These are phyloP conservation scores for Benincasa hispida DNA, from an alignment of 306 rosid species.

Conservation along the genomic window DNA sequence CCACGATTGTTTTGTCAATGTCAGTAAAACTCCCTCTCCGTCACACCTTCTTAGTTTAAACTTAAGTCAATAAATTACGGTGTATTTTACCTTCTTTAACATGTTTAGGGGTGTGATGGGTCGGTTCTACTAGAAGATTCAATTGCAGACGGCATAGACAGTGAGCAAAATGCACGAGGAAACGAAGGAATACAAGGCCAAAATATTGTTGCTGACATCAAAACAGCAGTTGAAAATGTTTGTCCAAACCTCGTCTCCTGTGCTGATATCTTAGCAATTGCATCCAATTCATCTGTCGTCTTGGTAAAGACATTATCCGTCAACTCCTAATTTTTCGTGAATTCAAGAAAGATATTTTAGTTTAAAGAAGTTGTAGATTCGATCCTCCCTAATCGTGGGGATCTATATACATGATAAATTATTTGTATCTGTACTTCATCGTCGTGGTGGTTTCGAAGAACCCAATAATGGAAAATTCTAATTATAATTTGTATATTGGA, in stretches of 20 bases:
- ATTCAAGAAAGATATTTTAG: not conserved
- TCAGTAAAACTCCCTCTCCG: not conserved
- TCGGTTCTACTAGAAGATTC: constrained; percentile 41
- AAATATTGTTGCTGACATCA: constrained; percentile 46
- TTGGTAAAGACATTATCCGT: constrained; percentile 23
- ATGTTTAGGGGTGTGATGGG: constrained; percentile 57
- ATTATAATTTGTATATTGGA: too few relatives aligned
- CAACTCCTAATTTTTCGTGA: not conserved
- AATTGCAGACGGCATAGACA: constrained; percentile 30
- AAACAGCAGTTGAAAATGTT: constrained; percentile 43
- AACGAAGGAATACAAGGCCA: constrained; percentile 33
- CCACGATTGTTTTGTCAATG: constrained; percentile 1
- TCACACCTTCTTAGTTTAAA: not conserved
- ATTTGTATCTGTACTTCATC: too few relatives aligned
- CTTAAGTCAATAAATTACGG: not conserved
- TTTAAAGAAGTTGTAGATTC: too few relatives aligned
- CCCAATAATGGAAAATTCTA: too few relatives aligned
- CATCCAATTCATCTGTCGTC: constrained; percentile 44
- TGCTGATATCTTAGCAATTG: constrained; percentile 68
- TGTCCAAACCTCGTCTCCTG: constrained; percentile 57
- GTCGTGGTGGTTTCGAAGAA: not conserved
- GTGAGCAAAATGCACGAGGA: constrained; percentile 67
- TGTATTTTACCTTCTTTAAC: too few relatives aligned
- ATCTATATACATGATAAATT: too few relatives aligned
- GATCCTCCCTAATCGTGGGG: too few relatives aligned